Percentiles rank a stretch among this genome's conserved stretches.
Evolutionary conservation across 805 yeast species (phyloP).

Genomic region (Candida arabinofermentans): DNA sequence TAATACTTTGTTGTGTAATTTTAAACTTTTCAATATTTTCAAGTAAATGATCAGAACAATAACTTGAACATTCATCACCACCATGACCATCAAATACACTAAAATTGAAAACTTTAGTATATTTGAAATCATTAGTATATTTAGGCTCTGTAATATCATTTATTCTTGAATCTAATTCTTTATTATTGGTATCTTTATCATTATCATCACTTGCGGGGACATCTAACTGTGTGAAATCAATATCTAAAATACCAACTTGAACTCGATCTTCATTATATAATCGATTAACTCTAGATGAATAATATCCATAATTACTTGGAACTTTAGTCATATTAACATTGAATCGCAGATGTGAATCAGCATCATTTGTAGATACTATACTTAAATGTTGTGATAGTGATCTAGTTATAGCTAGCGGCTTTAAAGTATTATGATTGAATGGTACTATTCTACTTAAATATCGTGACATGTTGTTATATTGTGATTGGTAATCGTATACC

Average conservation of each 20-base stretch:
- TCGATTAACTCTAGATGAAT: conserved; percentile 70
- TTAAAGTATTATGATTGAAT: neutral
- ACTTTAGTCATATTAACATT: conserved; percentile 57
- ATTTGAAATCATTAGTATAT: conserved; percentile 8
- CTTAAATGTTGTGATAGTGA: conserved; percentile 28
- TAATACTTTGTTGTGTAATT: conserved; percentile 31
- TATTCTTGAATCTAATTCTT: conserved; percentile 14
- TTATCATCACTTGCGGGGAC: conserved; percentile 1
- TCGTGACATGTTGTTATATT: too few relatives aligned
- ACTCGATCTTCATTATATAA: conserved; percentile 77
- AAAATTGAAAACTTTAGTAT: conserved; percentile 54
- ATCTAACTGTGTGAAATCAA: conserved; percentile 15
- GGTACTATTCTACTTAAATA: neutral
- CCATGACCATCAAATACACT: conserved; percentile 95
- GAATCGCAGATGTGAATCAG: conserved; percentile 29
- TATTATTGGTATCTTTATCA: neutral
- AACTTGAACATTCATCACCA: conserved; percentile 68
- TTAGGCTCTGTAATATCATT: conserved; percentile 13
- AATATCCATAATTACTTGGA: conserved; percentile 78
- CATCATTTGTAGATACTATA: conserved; percentile 16
- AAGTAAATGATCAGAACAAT: conserved; percentile 51
- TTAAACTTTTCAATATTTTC: conserved; percentile 45
- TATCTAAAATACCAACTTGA: conserved; percentile 45
- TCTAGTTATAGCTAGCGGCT: conserved; percentile 6
- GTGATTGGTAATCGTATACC: too few relatives aligned